Base-by-base conservation (phyloP, 2,329 filamentous ascomycete genomes). In the Gyromitra esculenta region DNA sequence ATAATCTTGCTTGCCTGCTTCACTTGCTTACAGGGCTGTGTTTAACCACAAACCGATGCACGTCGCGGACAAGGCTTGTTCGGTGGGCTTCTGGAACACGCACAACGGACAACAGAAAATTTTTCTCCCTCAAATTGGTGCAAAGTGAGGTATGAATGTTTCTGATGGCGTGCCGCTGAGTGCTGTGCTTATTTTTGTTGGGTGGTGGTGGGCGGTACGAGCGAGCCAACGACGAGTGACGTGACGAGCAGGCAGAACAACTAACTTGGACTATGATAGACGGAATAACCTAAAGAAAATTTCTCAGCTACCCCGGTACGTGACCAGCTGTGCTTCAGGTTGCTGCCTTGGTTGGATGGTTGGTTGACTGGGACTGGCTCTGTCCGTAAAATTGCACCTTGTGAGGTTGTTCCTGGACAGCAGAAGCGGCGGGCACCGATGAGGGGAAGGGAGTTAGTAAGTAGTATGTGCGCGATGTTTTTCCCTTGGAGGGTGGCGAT, bases 81-180 rank as follows among this genome's bases (percentile, higher is more conserved):
- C 72, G 56, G 70, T 63, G 72, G 43, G 66, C 65, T 75, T 71
- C 65, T 75, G 41, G 72, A 75, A 75, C 48, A 41, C 13, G 25
- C 39, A 48, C 39, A 39, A n/a, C 52, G 48, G 39, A 68, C 25
- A 39, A 41, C 13, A 18, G 39, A 59, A 71, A 56, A 48, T 18
- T 35, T 65, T 57, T 70, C 72, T 71, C 72, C 41, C 66, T 75
- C 72, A 59, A 54, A 59, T 48, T 35, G 63, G 59, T 60, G 45
- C 54, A 50, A 21, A 18, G 48, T 63, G 63, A 18, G 48, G 37
- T 59, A 48, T 2, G 25, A 35, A 56, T 68, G 65, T 67, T 43
- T 56, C 48, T 56, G 52, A 25, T 43, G 50, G 45, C 54, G 63
- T 54, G 63, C 48, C 63, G 63, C 35, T 37, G 25, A 41, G 43